These are phyloP conservation scores for Auriscalpium microsporum DNA, from an alignment of 768 basidiomycete species.

Conservation along the genomic window DNA sequence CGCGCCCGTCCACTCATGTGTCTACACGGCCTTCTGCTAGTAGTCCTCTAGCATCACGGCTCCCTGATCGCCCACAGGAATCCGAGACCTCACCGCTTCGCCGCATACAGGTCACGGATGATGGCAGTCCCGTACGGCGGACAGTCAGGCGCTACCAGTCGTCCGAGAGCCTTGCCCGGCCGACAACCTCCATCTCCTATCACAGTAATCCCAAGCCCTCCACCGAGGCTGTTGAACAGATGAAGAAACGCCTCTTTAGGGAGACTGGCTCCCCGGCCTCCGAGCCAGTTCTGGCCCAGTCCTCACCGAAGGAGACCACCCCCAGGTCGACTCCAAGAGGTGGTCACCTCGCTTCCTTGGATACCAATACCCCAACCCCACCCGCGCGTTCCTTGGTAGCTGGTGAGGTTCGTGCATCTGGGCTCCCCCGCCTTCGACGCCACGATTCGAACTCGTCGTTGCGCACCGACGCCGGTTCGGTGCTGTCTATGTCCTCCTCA, in stretches of 20 bases:
- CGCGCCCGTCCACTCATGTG: not conserved
- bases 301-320: not conserved
- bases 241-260: conserved; percentile 49
- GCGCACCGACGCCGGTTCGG: conserved; percentile 19
- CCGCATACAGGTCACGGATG: not conserved
- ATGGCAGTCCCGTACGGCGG: not conserved
- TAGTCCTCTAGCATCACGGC: not conserved
- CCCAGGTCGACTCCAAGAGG: not conserved
- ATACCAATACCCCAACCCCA: not conserved
- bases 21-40: not conserved
- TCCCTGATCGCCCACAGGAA: not conserved
- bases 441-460: conserved; percentile 11
- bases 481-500: conserved; percentile 22
- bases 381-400: not conserved
- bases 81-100: not conserved
- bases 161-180: not conserved
- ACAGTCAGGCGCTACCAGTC: not conserved
- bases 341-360: not conserved
- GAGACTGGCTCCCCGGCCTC: conserved; percentile 23
- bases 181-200: not conserved
- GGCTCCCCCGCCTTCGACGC: conserved; percentile 5
- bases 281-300: conserved; percentile 13
- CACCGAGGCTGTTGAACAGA: conserved; percentile 48
- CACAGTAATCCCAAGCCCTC: conserved; percentile 25
- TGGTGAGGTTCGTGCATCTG: not conserved